Evolutionary conservation across 1,284 basidiomycete species (phyloP).

Genomic region (Trichosporon faecale): DNA sequence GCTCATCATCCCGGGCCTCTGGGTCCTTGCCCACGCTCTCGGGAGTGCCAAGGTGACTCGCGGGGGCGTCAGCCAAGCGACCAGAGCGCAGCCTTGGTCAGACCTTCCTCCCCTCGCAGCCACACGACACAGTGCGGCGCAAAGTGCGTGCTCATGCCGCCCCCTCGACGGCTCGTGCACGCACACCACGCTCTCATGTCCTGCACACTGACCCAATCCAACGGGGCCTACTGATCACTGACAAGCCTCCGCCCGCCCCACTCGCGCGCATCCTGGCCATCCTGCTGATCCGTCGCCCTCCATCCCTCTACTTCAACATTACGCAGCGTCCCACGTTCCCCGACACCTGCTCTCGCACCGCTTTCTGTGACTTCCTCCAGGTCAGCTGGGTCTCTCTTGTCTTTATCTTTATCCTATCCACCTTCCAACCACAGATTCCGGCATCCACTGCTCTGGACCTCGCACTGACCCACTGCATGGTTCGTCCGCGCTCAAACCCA

Average conservation of each 20-base stretch:
- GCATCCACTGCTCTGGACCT: background rate
- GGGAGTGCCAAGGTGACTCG: background rate
- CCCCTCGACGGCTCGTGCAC: background rate
- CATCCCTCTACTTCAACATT: background rate
- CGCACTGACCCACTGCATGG: slow-evolving; percentile 8
- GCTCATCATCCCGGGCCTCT: background rate
- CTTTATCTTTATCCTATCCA: background rate
- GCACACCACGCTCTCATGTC: background rate
- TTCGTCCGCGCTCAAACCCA: background rate
- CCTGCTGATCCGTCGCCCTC: background rate
- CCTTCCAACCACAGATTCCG: background rate
- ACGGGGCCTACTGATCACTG: background rate
- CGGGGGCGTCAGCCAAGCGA: background rate
- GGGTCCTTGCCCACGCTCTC: background rate
- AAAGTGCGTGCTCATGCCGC: background rate
- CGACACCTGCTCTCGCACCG: background rate
- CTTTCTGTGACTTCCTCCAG: background rate
- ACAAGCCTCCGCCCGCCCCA: background rate
- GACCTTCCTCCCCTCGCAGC: background rate
- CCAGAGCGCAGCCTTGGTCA: background rate
- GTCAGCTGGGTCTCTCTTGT: background rate
- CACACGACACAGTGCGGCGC: background rate
- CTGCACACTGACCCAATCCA: slow-evolving; percentile 3
- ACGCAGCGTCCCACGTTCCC: background rate
- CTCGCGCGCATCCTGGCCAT: background rate